phyloP scores from a whole-genome alignment of 1,284 basidiomycete species.

The Cerioporus squamosus region DNA sequence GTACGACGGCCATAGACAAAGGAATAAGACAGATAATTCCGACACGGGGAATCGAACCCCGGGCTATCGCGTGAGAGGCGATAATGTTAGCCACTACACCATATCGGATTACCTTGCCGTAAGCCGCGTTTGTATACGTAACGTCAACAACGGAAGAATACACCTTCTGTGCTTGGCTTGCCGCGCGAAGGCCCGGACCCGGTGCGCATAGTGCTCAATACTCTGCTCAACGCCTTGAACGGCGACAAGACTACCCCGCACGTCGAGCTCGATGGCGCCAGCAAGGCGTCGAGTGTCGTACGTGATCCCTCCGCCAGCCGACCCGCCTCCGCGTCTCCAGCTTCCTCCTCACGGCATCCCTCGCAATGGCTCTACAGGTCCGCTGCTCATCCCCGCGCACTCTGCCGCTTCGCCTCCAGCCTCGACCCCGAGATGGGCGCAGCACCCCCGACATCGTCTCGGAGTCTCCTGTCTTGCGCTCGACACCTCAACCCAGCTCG shows the following conservation, averaged over 20 bases:
- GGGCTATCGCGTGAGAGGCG: conserved; percentile 12
- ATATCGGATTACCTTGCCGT: conserved; percentile 5
- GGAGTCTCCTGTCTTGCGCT: conserved; percentile 86
- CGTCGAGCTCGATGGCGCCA: conserved; percentile 38
- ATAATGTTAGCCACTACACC: conserved; percentile 10
- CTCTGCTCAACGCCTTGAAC: conserved; percentile 3
- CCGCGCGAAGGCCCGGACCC: too few species aligned
- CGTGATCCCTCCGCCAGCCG: conserved; percentile 76
- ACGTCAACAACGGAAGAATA: too few species aligned
- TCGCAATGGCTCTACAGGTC: conserved; percentile 66
- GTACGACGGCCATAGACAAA: too few species aligned
- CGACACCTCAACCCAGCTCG: conserved; percentile 81
- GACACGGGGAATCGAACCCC: conserved; percentile 12
- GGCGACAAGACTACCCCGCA: conserved; percentile 1
- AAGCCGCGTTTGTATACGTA: too few species aligned
- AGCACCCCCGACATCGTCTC: conserved; percentile 84
- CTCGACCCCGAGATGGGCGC: conserved; percentile 26
- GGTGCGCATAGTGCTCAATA: too few species aligned
- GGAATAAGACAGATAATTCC: background rate
- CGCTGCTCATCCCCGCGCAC: conserved; percentile 58
- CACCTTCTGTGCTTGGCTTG: too few species aligned
- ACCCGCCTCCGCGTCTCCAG: conserved; percentile 65
- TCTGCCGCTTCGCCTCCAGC: conserved; percentile 40
- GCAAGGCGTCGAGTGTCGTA: conserved; percentile 76
- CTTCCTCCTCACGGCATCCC: conserved; percentile 69